phyloP scores from a whole-genome alignment of 768 basidiomycete genomes.

The Leccinum broughii region DNA sequence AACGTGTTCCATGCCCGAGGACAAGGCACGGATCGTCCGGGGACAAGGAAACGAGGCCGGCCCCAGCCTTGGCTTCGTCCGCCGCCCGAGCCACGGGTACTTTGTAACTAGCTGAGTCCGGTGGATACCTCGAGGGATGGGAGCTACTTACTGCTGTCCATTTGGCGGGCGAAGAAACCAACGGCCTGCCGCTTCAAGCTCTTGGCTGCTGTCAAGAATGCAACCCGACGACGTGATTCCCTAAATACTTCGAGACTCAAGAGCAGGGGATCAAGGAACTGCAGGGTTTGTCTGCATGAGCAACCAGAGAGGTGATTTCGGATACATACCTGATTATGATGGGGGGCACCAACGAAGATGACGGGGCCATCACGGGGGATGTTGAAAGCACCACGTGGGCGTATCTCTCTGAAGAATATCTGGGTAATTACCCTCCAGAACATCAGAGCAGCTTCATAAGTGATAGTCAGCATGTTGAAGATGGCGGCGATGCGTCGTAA shows the following conservation, averaged over 20 bases:
- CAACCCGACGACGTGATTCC: conserved; percentile 78
- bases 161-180: conserved; percentile 77
- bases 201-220: conserved; percentile 86
- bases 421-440: conserved; percentile 87
- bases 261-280: conserved; percentile 93
- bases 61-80: conserved; percentile 77
- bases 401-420: conserved; percentile 95
- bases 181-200: conserved; percentile 80
- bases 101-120: conserved; percentile 33
- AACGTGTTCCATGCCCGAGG: conserved; percentile 78
- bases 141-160: conserved; percentile 76
- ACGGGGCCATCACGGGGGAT: conserved; percentile 89
- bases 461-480: conserved; percentile 24
- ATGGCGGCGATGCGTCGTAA: conserved; percentile 7
- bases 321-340: conserved; percentile 77
- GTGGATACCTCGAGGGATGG: not conserved
- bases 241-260: conserved; percentile 82
- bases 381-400: conserved; percentile 92
- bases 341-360: conserved; percentile 91
- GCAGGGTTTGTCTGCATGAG: conserved; percentile 19
- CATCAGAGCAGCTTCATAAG: conserved; percentile 75
- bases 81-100: conserved; percentile 94
- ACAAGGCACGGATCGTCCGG: conserved; percentile 78
- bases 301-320: conserved; percentile 4
- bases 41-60: conserved; percentile 71